phyloP scores from a whole-genome alignment of 306 rosid genomes.

The Parietaria judaica region DNA sequence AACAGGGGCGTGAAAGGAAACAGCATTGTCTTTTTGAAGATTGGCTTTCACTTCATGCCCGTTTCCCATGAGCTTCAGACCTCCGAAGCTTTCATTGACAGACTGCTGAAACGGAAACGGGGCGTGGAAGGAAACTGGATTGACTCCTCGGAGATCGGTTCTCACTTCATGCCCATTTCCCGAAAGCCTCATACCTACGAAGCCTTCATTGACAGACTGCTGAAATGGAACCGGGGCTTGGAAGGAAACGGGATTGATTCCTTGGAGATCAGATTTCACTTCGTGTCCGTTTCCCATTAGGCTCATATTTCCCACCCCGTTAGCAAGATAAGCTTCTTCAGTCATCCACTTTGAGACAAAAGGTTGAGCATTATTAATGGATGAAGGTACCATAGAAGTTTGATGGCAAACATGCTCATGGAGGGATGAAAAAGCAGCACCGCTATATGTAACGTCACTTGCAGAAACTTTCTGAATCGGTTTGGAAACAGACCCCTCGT shows the following conservation, averaged over 20 bases:
- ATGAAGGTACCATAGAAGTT: slow-evolving; percentile 29
- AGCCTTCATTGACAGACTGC: slow-evolving; percentile 34
- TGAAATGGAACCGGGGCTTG: slow-evolving; percentile 35
- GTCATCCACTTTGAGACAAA: slow-evolving; percentile 42
- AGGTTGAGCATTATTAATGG: slow-evolving; percentile 38
- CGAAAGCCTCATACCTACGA: slow-evolving; percentile 49
- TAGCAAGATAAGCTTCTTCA: slow-evolving; percentile 47
- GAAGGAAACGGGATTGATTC: slow-evolving; percentile 24
- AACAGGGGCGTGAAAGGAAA: slow-evolving; percentile 16
- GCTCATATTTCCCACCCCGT: slow-evolving; percentile 50
- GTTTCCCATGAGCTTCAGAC: slow-evolving; percentile 57
- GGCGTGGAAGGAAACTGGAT: slow-evolving; percentile 20
- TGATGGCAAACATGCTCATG: slow-evolving; percentile 31
- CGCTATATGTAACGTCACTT: slow-evolving; percentile 31
- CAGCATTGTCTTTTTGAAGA: slow-evolving; percentile 29
- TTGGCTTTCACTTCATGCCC: slow-evolving; percentile 46
- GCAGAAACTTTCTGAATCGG: slow-evolving; percentile 32
- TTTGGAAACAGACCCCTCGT: slow-evolving; percentile 27
- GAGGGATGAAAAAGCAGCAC: slow-evolving; percentile 21
- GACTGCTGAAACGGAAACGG: slow-evolving; percentile 47
- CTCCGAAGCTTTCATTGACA: slow-evolving; percentile 32
- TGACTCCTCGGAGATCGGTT: slow-evolving; percentile 39
- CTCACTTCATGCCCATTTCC: slow-evolving; percentile 53
- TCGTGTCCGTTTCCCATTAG: slow-evolving; percentile 57
- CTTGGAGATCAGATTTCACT: slow-evolving; percentile 39